Evolutionary conservation across 2,329 filamentous ascomycete species (phyloP), one percentile per base, ranked within the genome.

Genomic region (Botrytis hyacinthi): DNA sequence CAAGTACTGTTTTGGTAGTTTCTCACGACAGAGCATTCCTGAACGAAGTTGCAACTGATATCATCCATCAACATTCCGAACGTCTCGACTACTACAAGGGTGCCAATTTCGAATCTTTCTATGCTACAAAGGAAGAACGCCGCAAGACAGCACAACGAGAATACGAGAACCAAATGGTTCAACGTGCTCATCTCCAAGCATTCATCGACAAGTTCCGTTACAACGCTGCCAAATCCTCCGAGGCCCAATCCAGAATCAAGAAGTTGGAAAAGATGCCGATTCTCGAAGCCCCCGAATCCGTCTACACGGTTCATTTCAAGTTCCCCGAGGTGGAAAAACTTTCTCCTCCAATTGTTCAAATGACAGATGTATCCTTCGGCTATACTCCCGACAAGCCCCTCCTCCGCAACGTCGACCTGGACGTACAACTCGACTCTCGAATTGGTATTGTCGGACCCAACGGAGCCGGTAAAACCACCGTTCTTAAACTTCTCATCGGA

Each of bases 161-260:
- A 83, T 99, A 99, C 84, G 96, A 99, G 84, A 98, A 97, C 84
- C 96, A 99, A 82, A 97, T 98, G 94, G 94, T 88, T 1, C 90
- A 95, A 83, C 89, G 96, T 78, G 94, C 94, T 46, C 96, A 99
- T 86, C 85, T 99, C 76, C 96, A 99, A 85, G 91, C 93, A 42
- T 99, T 99, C 84, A 99, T 99, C 84, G 96, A 99, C 88, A 99
- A 99, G 85, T 99, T 99, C 88, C 91, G 96, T 71, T 99, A 99
- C 88, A 99, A 99, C 81, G 96, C 96, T 42, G 96, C 95, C 80
- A 99, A 99, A 83, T 98, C 96, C 0, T 97, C 95, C 14, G 96
- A 99, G 86, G 96, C 96, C 1, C 96, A 99, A 82, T 98, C 95
- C 0, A 91, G 96, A 80, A 98, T 99, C 88, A 99, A 99, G 88